Percentiles rank a stretch among this genome's conserved stretches.
Evolutionary conservation across 371 early-diverging fungal genomes (phyloP).

Genomic region (Lichtheimia corymbifera): DNA sequence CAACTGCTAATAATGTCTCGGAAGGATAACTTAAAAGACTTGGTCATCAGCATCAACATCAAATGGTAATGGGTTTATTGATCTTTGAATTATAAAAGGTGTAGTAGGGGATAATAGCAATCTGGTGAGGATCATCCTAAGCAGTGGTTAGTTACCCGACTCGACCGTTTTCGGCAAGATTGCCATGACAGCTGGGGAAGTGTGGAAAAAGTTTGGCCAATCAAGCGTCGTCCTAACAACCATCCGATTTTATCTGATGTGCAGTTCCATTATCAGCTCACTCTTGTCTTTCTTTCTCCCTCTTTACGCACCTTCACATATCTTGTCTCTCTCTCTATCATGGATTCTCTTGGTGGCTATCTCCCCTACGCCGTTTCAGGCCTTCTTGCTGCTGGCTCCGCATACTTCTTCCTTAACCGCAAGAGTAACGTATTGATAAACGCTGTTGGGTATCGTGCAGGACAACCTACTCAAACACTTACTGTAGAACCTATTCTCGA

Average conservation of each 20-base stretch:
- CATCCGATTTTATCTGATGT: too few species aligned
- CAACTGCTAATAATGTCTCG: too few species aligned
- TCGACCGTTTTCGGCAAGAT: too few species aligned
- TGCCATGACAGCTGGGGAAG: neutral
- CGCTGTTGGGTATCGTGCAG: neutral
- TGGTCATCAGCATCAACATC: too few species aligned
- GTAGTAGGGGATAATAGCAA: too few species aligned
- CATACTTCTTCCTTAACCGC: slow-evolving; percentile 20
- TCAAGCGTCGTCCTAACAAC: neutral
- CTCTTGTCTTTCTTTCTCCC: neutral
- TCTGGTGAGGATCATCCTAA: too few species aligned
- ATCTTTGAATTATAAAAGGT: too few species aligned
- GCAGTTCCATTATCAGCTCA: too few species aligned
- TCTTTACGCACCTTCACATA: neutral
- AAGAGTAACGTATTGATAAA: slow-evolving; percentile 14
- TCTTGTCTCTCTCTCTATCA: slow-evolving; percentile 1
- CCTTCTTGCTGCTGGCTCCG: slow-evolving; percentile 18
- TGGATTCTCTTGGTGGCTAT: slow-evolving; percentile 15
- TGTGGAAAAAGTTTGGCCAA: neutral
- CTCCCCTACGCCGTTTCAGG: slow-evolving; percentile 24
- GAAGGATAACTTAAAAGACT: too few species aligned
- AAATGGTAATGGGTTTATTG: too few species aligned
- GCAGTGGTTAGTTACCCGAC: too few species aligned
- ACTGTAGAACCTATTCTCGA: slow-evolving; percentile 53
- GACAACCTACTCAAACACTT: neutral